phyloP scores from a whole-genome alignment of 108 stramenopile genomes.

The Skeletonema costatum region DNA sequence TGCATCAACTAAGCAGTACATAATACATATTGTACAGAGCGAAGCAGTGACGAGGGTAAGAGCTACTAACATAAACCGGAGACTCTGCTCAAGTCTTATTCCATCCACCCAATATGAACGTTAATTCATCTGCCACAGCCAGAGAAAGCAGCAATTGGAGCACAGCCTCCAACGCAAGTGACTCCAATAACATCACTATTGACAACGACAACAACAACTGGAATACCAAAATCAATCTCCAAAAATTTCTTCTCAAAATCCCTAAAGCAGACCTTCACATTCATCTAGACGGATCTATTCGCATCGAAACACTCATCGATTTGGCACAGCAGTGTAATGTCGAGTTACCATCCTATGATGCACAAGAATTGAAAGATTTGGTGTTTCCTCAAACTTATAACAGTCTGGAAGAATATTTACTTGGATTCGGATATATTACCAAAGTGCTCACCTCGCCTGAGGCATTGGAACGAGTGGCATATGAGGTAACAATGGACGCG shows the following conservation, averaged over 20 bases:
- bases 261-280: constrained; percentile 43
- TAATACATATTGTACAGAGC: too few relatives aligned
- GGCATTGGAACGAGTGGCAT: constrained; percentile 42
- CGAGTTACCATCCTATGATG: constrained; percentile 27
- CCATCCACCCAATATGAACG: too few relatives aligned
- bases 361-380: constrained; percentile 1
- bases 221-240: not conserved
- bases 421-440: constrained; percentile 35
- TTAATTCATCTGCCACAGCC: not conserved
- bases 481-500: constrained; percentile 37
- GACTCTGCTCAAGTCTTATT: not conserved
- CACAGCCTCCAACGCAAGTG: not conserved
- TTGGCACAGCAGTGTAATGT: constrained; percentile 20
- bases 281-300: constrained; percentile 47
- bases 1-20: too few relatives aligned
- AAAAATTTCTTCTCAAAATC: constrained; percentile 31
- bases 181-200: not conserved
- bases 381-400: constrained; percentile 30
- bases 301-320: constrained; percentile 34
- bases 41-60: too few relatives aligned
- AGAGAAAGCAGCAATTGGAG: not conserved
- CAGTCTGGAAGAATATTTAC: constrained; percentile 28
- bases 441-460: constrained; percentile 6
- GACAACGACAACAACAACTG: not conserved
- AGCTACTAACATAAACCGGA: too few relatives aligned